Percentiles rank a stretch among this genome's conserved stretches.
phyloP scores from a whole-genome alignment of 2,329 filamentous ascomycete species.

The Aspergillus sergii region DNA sequence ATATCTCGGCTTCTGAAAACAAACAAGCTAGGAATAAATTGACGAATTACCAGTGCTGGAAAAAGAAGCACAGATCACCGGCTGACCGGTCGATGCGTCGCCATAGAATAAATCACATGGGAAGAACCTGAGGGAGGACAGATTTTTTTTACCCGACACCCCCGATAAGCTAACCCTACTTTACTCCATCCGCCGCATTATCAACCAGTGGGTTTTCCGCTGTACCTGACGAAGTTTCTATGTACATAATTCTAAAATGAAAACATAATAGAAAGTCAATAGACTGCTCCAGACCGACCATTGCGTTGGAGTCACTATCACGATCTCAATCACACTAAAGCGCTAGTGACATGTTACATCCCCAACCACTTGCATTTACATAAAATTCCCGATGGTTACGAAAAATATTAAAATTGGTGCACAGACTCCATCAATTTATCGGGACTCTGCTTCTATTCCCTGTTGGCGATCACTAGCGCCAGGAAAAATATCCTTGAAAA shows the following conservation, averaged over 20 bases:
- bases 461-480: neutral
- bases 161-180: constrained; percentile 1
- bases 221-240: neutral
- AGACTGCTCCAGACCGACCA: neutral
- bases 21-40: neutral
- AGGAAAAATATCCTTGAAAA: neutral
- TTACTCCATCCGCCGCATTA: neutral
- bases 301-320: neutral
- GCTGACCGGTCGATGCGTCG: neutral
- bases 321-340: neutral
- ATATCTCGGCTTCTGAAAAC: neutral
- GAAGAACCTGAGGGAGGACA: neutral
- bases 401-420: neutral
- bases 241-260: neutral
- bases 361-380: neutral
- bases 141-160: too few relatives aligned
- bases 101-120: neutral
- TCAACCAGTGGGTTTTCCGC: neutral
- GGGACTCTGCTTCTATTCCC: neutral
- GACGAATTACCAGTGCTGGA: neutral
- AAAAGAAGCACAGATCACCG: neutral
- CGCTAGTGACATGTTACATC: neutral
- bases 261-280: neutral
- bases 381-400: neutral
- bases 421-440: too few relatives aligned